A percentile compares a stretch with the other conserved stretches of the same genome.
phyloP scores from a whole-genome alignment of 106 monocot species.

The Vanilla planifolia region DNA sequence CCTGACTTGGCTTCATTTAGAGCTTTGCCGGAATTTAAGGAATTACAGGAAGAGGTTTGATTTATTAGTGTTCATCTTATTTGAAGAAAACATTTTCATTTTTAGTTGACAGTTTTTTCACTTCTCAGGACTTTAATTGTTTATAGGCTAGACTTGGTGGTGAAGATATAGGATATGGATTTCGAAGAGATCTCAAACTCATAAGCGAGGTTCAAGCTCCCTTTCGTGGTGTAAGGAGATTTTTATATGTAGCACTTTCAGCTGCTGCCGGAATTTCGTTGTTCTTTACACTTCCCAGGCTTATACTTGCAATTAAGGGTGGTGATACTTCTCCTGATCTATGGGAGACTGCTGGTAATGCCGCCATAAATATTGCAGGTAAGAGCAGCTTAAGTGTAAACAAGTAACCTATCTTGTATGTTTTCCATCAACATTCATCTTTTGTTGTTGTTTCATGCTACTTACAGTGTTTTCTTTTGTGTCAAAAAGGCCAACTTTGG shows the following conservation, averaged over 20 bases:
- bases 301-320: conserved; percentile 71
- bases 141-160: conserved; percentile 78
- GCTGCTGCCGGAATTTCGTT: conserved; percentile 90
- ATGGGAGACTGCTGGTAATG: conserved; percentile 70
- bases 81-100: not conserved
- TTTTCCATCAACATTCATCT: too few relatives aligned
- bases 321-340: conserved; percentile 84
- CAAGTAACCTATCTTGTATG: too few relatives aligned
- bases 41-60: conserved; percentile 92
- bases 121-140: not conserved
- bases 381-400: not conserved
- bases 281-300: conserved; percentile 85
- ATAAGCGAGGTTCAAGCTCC: conserved; percentile 99
- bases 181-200: conserved; percentile 95
- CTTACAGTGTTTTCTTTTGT: too few relatives aligned
- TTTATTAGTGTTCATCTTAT: not conserved
- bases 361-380: conserved; percentile 93
- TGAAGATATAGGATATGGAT: conserved; percentile 90
- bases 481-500: too few relatives aligned
- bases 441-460: too few relatives aligned
- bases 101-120: conserved; percentile 1
- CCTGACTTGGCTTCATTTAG: conserved; percentile 95
- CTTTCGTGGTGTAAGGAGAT: conserved; percentile 97
- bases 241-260: conserved; percentile 88
- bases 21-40: conserved; percentile 82